A percentile compares a stretch with the other conserved stretches of the same genome.
Conservation (phyloP, 352 stramenopile genomes). For the Aphanomyces euteiches region DNA sequence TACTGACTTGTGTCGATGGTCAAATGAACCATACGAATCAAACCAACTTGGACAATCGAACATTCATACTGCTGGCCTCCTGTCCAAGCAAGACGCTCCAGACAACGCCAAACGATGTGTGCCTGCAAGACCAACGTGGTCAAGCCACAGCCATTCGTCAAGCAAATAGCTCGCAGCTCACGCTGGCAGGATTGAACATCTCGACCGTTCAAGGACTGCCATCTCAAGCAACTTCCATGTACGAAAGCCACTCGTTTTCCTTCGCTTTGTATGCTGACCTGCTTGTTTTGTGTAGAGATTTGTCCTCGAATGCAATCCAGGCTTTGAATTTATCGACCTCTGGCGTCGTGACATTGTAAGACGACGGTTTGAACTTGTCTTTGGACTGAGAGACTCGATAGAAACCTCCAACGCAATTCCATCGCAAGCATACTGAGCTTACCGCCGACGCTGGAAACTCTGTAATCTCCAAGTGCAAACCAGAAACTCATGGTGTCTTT, state of each 20-base stretch:
- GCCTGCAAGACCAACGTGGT: not conserved
- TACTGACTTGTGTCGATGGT: not conserved
- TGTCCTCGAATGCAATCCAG: not conserved
- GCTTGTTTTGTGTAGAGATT: not conserved
- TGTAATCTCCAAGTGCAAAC: not conserved
- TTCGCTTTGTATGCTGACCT: not conserved
- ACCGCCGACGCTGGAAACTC: not conserved
- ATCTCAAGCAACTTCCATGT: not conserved
- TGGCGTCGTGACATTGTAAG: slow-evolving; percentile 7
- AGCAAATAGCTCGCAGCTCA: not conserved
- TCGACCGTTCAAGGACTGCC: not conserved
- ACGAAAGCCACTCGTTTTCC: not conserved
- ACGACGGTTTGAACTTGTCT: not conserved
- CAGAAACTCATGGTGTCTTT: not conserved
- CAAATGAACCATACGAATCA: not conserved
- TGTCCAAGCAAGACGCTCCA: not conserved
- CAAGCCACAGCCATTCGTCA: not conserved
- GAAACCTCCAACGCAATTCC: not conserved
- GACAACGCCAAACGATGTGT: no score
- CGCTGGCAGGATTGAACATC: not conserved
- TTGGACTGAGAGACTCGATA: not conserved
- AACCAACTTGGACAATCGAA: not conserved
- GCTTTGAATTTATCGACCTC: not conserved
- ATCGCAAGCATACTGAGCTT: not conserved
- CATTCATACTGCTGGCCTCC: not conserved